These are phyloP conservation scores for Colletotrichum plurivorum DNA, from an alignment of 2,329 filamentous ascomycete genomes.

Conservation along the genomic window DNA sequence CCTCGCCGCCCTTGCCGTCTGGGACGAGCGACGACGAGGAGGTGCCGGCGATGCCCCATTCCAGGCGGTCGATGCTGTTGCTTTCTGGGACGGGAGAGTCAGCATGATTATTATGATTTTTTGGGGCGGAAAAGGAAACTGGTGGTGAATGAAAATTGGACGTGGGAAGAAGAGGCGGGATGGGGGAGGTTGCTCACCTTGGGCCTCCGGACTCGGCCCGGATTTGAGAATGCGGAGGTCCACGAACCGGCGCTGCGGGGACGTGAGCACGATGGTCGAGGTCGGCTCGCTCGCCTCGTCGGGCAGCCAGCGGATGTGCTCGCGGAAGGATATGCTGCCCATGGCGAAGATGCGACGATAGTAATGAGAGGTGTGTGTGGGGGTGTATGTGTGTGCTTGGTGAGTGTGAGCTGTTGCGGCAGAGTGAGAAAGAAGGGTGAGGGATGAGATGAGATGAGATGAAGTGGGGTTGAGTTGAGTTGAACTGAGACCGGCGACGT, in stretches of 20 bases:
- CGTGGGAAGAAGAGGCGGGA: neutral
- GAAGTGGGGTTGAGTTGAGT: slow-evolving; percentile 1
- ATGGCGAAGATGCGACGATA: slow-evolving; percentile 44
- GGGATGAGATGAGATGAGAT: neutral
- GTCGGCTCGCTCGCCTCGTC: slow-evolving; percentile 70
- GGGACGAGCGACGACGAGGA: slow-evolving; percentile 55
- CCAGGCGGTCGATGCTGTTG: slow-evolving; percentile 55
- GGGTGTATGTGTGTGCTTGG: neutral
- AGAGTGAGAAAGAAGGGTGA: no score
- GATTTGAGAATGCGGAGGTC: slow-evolving; percentile 69
- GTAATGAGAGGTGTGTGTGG: neutral
- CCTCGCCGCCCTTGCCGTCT: slow-evolving; percentile 45
- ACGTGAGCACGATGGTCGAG: slow-evolving; percentile 75
- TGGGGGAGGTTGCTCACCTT: slow-evolving; percentile 7
- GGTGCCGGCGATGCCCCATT: slow-evolving; percentile 77
- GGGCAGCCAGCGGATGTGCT: slow-evolving; percentile 72
- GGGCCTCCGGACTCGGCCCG: slow-evolving; percentile 37
- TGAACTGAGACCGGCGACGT: neutral
- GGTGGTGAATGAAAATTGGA: neutral
- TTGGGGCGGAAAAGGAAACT: neutral
- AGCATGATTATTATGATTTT: neutral
- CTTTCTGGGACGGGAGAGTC: neutral
- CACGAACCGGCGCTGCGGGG: slow-evolving; percentile 69
- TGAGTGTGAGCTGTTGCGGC: no score
- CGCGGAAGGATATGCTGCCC: slow-evolving; percentile 69